phyloP scores from a whole-genome alignment of 768 basidiomycete genomes.

The Naematelia encephala region DNA sequence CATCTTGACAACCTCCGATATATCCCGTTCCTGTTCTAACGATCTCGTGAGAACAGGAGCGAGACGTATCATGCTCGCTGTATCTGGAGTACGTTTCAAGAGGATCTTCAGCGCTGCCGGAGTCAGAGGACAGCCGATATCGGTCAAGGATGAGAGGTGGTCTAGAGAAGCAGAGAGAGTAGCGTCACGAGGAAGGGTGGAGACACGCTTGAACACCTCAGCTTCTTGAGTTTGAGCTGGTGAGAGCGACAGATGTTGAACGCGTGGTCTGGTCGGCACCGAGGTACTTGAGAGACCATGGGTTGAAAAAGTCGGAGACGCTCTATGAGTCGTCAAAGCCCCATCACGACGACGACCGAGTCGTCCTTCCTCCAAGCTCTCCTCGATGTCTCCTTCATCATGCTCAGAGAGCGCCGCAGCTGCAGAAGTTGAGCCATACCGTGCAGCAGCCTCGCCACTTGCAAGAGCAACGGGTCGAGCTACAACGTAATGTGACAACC shows the following conservation, averaged over 20 bases:
- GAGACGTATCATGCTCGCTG: background rate
- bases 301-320: too few species aligned
- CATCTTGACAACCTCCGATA: background rate
- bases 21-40: background rate
- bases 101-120: background rate
- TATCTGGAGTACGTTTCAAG: background rate
- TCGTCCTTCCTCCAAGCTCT: too few species aligned
- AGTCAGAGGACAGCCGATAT: background rate
- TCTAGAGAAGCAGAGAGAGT: background rate
- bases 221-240: background rate
- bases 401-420: too few species aligned
- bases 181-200: background rate
- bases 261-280: too few species aligned
- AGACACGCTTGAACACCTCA: background rate
- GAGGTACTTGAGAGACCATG: too few species aligned
- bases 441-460: too few species aligned
- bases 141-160: background rate
- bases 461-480: background rate
- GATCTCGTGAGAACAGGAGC: background rate
- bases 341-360: too few species aligned
- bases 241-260: too few species aligned
- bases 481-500: background rate
- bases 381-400: too few species aligned
- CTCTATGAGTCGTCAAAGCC: too few species aligned
- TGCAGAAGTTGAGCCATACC: too few species aligned